These are phyloP conservation scores for Neonectria punicea DNA, from an alignment of 2,329 filamentous ascomycete genomes.

Conservation along the genomic window DNA sequence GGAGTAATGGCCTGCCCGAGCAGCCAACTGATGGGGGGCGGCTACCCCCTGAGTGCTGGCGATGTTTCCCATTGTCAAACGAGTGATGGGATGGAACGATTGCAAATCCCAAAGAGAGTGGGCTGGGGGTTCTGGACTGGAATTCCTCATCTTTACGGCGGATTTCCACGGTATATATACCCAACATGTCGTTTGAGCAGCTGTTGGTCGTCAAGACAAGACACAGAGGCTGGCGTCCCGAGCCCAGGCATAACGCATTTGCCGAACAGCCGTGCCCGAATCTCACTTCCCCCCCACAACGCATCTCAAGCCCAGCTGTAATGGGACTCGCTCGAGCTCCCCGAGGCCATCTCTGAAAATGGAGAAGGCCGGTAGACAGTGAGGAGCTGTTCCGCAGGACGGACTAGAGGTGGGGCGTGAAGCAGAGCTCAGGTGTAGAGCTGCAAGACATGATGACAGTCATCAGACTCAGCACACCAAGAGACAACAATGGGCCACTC, in stretches of 20 bases:
- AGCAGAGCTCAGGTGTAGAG: slow-evolving; percentile 18
- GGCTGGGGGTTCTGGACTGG: slow-evolving; percentile 8
- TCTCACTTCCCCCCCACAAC: neutral
- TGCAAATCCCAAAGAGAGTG: slow-evolving; percentile 5
- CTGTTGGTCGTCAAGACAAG: slow-evolving; percentile 2
- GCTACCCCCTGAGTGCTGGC: slow-evolving; percentile 23
- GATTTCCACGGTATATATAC: slow-evolving; percentile 28
- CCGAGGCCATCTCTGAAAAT: slow-evolving; percentile 2
- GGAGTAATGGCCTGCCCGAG: slow-evolving; percentile 18
- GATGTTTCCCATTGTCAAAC: slow-evolving; percentile 36
- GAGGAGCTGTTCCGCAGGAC: neutral
- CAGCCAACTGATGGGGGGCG: slow-evolving; percentile 24
- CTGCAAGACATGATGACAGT: slow-evolving; percentile 24
- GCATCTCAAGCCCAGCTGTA: slow-evolving; percentile 2
- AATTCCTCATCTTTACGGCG: slow-evolving; percentile 6
- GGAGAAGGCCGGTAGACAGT: neutral
- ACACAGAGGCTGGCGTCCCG: neutral
- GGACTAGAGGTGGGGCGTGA: slow-evolving; percentile 15
- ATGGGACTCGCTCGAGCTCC: slow-evolving; percentile 3
- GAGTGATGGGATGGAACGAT: slow-evolving; percentile 7
- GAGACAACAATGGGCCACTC: neutral
- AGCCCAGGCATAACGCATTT: neutral
- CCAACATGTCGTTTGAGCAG: slow-evolving; percentile 12
- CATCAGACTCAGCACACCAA: slow-evolving; percentile 21
- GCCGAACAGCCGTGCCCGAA: slow-evolving; percentile 13